Evolutionary conservation across 306 rosid species (phyloP), one percentile per base, ranked within the genome.

Genomic region (Begonia peltatifolia): DNA sequence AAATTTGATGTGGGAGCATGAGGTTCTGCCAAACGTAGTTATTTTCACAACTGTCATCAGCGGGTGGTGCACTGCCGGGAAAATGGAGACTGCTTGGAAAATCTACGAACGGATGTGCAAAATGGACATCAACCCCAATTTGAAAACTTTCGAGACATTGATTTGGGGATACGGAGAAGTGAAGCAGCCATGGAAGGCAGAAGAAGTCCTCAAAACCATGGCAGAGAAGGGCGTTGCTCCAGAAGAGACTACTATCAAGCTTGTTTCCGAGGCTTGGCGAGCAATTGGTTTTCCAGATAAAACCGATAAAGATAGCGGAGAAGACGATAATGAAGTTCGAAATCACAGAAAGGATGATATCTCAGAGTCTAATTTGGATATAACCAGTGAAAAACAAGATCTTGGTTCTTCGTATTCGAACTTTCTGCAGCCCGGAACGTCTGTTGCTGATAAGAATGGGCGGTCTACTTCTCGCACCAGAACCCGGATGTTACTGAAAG

Each of bases 111-210:
- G 58, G 68, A 85, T 90, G 97, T 62, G 75, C 36, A 63, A 63
- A 50, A 75, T 73, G 69, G 82, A 73, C 54, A 64, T 73, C 38
- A 18, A 79, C 43, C 71, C 94, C 5, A 90, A 80, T 71, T 63
- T 80, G 66, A 90, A 76, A 66, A 85, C 95, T 54, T 90, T 78
- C 52, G 97, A 90, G 70, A 90, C 95, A n/a, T 62, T 90, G 58
- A 76, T 90, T 52, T 90, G 97, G 97, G 97, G 97, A 44, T 90
- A 76, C 55, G 93, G 94, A 67, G 95, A 89, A 64, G 95, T 84
- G 63, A 85, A 74, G 63, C 97, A 80, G 42, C 97, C 97, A 6
- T 71, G 85, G 95, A 76, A 75, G 73, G 92, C 95, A 41, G 97
- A 90, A 76, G 95, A 82, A 52, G 54, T 90, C 52, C 80, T 90